Conservation (phyloP, 139 green algal genomes). For the Chlorella sp. region DNA sequence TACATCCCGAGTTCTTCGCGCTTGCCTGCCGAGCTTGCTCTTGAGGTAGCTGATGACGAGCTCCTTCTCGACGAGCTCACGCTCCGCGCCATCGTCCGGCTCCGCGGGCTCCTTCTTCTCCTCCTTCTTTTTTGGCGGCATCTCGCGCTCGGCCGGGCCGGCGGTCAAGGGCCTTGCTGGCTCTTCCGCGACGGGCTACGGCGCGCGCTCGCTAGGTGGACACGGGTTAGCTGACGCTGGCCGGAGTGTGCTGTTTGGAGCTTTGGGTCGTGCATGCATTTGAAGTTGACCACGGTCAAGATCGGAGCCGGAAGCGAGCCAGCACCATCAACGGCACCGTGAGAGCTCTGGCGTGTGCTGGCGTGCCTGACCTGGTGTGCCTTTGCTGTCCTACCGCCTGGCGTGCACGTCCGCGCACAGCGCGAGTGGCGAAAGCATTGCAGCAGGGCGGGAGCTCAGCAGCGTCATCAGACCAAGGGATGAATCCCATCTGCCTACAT, state of each 20-base stretch:
- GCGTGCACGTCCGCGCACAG: too few species aligned
- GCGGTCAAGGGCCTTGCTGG: not conserved
- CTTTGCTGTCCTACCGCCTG: too few species aligned
- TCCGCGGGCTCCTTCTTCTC: slow-evolving; percentile 33
- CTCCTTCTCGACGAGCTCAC: slow-evolving; percentile 67
- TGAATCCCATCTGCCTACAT: too few species aligned
- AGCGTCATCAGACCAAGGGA: too few species aligned
- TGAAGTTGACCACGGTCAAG: not conserved
- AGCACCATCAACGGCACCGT: not conserved
- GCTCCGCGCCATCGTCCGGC: slow-evolving; percentile 48
- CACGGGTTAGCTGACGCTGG: not conserved
- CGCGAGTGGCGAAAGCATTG: too few species aligned
- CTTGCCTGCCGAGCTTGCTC: slow-evolving; percentile 53
- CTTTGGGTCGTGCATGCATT: not conserved
- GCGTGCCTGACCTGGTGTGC: too few species aligned
- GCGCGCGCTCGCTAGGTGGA: not conserved
- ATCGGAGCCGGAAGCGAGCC: not conserved
- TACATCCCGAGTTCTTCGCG: too few species aligned
- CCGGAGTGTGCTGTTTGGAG: not conserved
- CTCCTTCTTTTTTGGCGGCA: slow-evolving; percentile 62
- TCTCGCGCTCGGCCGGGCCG: slow-evolving; percentile 7
- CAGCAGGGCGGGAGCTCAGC: too few species aligned
- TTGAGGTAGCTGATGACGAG: slow-evolving; percentile 66
- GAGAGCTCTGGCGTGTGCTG: too few species aligned
- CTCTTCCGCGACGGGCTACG: not conserved